Percentiles rank a stretch among this genome's conserved stretches.
Conservation (phyloP, 345 rosid species). For the Streptanthus diversifolius region DNA sequence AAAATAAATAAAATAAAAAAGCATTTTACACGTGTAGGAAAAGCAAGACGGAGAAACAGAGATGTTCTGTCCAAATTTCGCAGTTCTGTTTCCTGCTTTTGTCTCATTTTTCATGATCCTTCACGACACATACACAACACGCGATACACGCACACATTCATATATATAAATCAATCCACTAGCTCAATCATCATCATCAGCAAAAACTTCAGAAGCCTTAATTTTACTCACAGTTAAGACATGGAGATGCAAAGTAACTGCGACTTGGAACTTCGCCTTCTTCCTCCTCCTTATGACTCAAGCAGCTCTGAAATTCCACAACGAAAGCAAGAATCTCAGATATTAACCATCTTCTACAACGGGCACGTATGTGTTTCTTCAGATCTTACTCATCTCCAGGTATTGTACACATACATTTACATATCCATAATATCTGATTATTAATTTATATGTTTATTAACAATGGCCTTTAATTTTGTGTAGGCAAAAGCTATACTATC, state of each 20-base stretch:
- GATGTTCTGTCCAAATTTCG: slow-evolving; percentile 11
- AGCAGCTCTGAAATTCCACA: not conserved
- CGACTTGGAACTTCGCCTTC: slow-evolving; percentile 31
- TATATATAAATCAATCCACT: not conserved
- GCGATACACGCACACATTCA: not conserved
- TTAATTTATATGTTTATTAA: not conserved
- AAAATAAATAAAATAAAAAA: not conserved
- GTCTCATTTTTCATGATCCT: not conserved
- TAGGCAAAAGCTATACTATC: slow-evolving; percentile 20
- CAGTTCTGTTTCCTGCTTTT: slow-evolving; percentile 3
- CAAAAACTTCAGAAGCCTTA: slow-evolving; percentile 1
- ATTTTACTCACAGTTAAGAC: not conserved
- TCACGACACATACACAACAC: slow-evolving; percentile 17
- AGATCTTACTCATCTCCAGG: slow-evolving; percentile 12
- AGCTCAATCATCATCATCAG: not conserved
- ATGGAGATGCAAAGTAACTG: slow-evolving; percentile 23
- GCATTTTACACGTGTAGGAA: slow-evolving; percentile 13
- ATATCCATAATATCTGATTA: not conserved
- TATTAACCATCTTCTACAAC: slow-evolving; percentile 18
- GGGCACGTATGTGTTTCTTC: slow-evolving; percentile 18
- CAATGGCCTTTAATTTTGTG: not conserved
- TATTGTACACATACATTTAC: not conserved
- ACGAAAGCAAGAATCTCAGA: slow-evolving; percentile 17
- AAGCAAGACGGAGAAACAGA: not conserved
- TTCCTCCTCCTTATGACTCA: not conserved